Evolutionary conservation across 352 stramenopile genomes (phyloP).

Genomic region (Globisporangium cylindrosporum): DNA sequence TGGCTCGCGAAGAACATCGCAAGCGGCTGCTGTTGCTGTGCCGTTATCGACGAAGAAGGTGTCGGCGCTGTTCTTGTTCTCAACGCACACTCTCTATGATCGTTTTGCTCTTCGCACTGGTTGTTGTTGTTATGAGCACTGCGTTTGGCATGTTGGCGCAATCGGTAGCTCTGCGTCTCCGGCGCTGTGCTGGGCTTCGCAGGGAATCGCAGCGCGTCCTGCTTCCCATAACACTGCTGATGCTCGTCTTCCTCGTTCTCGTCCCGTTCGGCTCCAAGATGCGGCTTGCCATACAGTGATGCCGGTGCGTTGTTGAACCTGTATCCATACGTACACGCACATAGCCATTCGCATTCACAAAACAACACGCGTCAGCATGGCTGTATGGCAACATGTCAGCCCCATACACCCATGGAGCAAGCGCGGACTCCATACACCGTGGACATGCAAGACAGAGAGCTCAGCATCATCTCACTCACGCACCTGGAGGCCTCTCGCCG

Average conservation of each 20-base stretch:
- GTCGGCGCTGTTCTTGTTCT: neutral
- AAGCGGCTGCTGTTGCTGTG: conserved; percentile 13
- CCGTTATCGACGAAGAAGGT: neutral
- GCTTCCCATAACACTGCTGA: neutral
- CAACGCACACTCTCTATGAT: neutral
- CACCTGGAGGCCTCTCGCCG: conserved; percentile 36
- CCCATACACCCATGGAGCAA: too few relatives aligned
- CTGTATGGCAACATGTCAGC: neutral
- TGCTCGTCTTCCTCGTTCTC: conserved; percentile 4
- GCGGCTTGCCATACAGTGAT: conserved; percentile 14
- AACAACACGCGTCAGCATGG: neutral
- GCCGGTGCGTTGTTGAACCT: conserved; percentile 24
- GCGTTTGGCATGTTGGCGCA: conserved; percentile 12
- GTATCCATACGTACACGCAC: neutral
- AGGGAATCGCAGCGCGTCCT: conserved; percentile 8
- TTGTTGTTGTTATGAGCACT: conserved; percentile 5
- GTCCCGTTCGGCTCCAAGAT: neutral
- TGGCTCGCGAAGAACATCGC: conserved; percentile 25
- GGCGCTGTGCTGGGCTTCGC: conserved; percentile 12
- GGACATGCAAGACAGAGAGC: neutral
- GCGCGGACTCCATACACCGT: too few relatives aligned
- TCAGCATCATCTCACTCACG: neutral
- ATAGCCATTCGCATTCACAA: conserved; percentile 14
- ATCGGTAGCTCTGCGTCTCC: neutral
- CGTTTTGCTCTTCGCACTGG: conserved; percentile 8